These are phyloP conservation scores for Ceratocystis variospora DNA, from an alignment of 2,329 filamentous ascomycete species.

Conservation along the genomic window DNA sequence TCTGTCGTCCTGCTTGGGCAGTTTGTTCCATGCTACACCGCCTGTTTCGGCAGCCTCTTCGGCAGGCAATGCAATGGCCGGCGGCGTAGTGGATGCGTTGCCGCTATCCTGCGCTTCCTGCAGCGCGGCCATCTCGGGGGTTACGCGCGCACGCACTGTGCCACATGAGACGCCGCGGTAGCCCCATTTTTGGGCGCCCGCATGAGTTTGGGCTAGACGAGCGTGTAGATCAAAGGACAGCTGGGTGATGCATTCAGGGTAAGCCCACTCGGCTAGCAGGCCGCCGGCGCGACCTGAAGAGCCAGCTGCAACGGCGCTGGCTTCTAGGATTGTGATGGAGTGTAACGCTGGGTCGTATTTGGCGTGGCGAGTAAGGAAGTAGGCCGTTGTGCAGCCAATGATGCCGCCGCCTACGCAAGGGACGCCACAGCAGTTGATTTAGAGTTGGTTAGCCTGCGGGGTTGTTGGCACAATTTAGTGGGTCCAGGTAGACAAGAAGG, in stretches of 20 bases:
- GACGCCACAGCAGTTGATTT: background rate
- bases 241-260: conserved; percentile 69
- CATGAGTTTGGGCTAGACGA: conserved; percentile 71
- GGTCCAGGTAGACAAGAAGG: conserved; percentile 4
- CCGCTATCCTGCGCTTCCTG: conserved; percentile 16
- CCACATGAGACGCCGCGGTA: conserved; percentile 71
- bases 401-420: conserved; percentile 61
- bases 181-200: conserved; percentile 68
- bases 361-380: conserved; percentile 77
- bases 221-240: conserved; percentile 73
- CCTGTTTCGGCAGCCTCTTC: conserved; percentile 14
- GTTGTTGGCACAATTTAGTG: background rate
- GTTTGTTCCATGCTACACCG: conserved; percentile 38
- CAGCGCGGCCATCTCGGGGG: conserved; percentile 27
- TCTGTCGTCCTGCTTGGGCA: conserved; percentile 44
- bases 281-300: conserved; percentile 93
- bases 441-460: conserved; percentile 15
- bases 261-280: conserved; percentile 80
- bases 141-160: conserved; percentile 32
- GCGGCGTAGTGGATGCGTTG: background rate
- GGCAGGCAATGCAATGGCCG: conserved; percentile 2
- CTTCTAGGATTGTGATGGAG: conserved; percentile 75
- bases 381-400: conserved; percentile 82
- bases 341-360: conserved; percentile 62
- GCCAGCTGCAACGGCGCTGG: conserved; percentile 70